A percentile compares a stretch with the other conserved stretches of the same genome.
Evolutionary conservation across 345 rosid species (phyloP).

Genomic region (Anastatica hierochuntica): DNA sequence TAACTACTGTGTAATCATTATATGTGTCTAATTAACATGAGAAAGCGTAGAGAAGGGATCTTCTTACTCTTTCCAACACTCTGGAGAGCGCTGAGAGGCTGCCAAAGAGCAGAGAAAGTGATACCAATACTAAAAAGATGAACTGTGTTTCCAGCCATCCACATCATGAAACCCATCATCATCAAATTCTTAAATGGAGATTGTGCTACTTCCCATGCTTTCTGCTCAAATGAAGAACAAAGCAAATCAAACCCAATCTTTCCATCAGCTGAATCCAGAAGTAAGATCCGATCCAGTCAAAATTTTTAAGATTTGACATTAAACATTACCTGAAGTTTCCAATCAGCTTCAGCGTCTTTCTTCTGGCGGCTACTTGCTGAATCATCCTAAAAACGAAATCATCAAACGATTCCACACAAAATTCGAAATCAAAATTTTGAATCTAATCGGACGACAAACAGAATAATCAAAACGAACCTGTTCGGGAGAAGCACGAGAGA

Average conservation of each 20-base stretch:
- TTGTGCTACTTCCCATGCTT: conserved; percentile 99
- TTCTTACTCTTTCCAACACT: conserved; percentile 93
- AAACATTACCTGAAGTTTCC: conserved; percentile 99
- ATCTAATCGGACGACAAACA: not conserved
- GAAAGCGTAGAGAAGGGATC: too few relatives aligned
- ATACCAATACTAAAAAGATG: conserved; percentile 99
- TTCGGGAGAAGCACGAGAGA: conserved; percentile 73
- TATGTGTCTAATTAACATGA: too few relatives aligned
- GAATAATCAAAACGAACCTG: conserved; percentile 40
- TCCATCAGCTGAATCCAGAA: too few relatives aligned
- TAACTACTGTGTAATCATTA: too few relatives aligned
- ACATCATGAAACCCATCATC: conserved; percentile 99
- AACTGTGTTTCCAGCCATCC: conserved; percentile 99
- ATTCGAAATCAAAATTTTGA: too few relatives aligned
- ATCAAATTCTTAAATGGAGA: conserved; percentile 94
- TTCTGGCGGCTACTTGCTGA: conserved; percentile 69
- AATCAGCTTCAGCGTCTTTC: conserved; percentile 95
- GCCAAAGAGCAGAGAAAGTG: conserved; percentile 98
- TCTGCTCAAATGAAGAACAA: conserved; percentile 37
- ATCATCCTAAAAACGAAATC: conserved; percentile 58
- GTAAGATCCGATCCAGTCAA: too few relatives aligned
- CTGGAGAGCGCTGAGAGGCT: conserved; percentile 94
- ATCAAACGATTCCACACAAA: too few relatives aligned
- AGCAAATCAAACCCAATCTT: conserved; percentile 2
- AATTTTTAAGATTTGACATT: too few relatives aligned